Evolutionary conservation across 495 filamentous ascomycete genomes (phyloP), one percentile per base, ranked within the genome.

Genomic region (Tuber umbilicatum): DNA sequence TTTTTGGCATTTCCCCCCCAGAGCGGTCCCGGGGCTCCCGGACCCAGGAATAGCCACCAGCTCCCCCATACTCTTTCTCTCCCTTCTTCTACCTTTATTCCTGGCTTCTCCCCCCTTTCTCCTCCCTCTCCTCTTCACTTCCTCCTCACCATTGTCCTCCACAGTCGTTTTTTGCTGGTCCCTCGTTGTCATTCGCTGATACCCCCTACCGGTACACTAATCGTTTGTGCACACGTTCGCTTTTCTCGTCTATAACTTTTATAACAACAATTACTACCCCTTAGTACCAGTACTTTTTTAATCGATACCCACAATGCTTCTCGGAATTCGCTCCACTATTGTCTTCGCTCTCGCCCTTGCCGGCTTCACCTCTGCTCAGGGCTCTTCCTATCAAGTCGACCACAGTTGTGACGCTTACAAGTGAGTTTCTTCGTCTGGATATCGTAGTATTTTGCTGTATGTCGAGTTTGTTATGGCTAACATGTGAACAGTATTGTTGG

Each of bases 311-410:
- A 64, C n/a, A 41, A 70, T 69, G 55, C 41, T n/a, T 31, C 78
- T 40, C 64, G 55, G 7, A 64, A 35, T 64, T 64, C 55, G 10
- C 55, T 64, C 55, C 17, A 19, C 55, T 35, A 35, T 64, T 4
- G 55, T 12, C 55, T 17, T 79, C 31, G 19, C 76, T 27, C 72
- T 79, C 31, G 72, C 77, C 14, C 70, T 79, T 21, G 37, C 64
- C 21, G 77, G 72, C 27, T 78, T 72, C 23, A 76, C 40, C n/a
- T 40, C 76, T 14, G 75, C 75, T n/a, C 35, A 68, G 40, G 45
- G n/a, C n/a, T n/a, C n/a, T n/a, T n/a, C 75, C 5, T 79, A 70
- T 69, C 77, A 76, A 19, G 77, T 79, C 38, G 77, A 79, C 42
- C n/a, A 72, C 6, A 79, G 76, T n/a, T 79, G 77, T 70, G 69